Conservation (phyloP, 2,329 filamentous ascomycete species). For the Exophiala spinifera region DNA sequence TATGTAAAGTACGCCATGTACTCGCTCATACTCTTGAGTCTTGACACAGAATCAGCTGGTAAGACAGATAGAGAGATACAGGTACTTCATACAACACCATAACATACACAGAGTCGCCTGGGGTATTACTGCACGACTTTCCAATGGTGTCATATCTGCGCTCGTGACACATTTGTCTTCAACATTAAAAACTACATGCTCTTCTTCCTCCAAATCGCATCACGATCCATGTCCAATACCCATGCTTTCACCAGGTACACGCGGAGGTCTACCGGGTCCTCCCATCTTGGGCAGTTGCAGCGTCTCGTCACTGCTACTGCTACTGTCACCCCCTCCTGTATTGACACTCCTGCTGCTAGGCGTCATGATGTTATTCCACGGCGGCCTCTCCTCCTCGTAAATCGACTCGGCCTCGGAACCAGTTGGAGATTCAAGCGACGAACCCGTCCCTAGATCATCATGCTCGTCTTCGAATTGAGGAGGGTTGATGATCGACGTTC, state of each 20-base stretch:
- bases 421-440: constrained; percentile 9
- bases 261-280: neutral
- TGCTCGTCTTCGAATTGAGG: constrained; percentile 3
- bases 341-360: constrained; percentile 7
- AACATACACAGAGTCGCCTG: no score
- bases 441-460: constrained; percentile 3
- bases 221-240: neutral
- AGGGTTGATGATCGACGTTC: neutral
- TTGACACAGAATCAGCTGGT: no score
- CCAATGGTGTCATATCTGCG: neutral
- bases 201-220: neutral
- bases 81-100: no score
- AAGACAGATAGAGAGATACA: no score
- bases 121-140: no score
- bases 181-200: neutral
- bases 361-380: constrained; percentile 14
- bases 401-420: constrained; percentile 5
- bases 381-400: constrained; percentile 5
- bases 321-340: neutral
- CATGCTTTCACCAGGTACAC: neutral
- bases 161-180: neutral
- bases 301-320: constrained; percentile 10
- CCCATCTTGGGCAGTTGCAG: constrained; percentile 14
- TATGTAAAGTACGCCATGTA: no score
- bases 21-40: no score